A percentile compares a stretch with the other conserved stretches of the same genome.
Evolutionary conservation across 345 rosid species (phyloP).

Genomic region (Gossypium herbaceum): DNA sequence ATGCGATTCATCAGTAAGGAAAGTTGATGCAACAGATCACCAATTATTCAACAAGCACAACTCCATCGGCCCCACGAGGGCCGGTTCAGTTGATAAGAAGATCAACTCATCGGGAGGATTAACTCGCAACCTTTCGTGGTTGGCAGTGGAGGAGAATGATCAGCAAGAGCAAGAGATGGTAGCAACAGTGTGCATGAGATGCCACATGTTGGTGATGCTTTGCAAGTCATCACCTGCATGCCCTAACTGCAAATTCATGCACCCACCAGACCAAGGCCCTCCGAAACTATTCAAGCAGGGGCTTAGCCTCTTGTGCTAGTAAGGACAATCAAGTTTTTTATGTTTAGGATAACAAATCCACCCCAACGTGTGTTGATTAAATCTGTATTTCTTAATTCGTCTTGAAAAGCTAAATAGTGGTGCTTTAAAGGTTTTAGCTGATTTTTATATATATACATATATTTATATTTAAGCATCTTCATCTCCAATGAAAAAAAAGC

Average conservation of each 20-base stretch:
- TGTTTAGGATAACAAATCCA: not conserved
- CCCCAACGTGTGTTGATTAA: not conserved
- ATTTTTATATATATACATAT: not conserved
- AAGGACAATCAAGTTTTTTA: not conserved
- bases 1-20: slow-evolving; percentile 35
- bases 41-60: slow-evolving; percentile 11
- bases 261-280: slow-evolving; percentile 52
- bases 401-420: slow-evolving; percentile 11
- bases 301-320: slow-evolving; percentile 56
- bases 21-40: slow-evolving; percentile 5
- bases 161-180: slow-evolving; percentile 57
- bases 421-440: slow-evolving; percentile 1
- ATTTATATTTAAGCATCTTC: slow-evolving; percentile 1
- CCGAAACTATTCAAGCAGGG: slow-evolving; percentile 44
- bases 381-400: not conserved
- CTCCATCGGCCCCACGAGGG: slow-evolving; percentile 15
- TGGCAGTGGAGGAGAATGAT: slow-evolving; percentile 31
- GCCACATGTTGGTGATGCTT: slow-evolving; percentile 88
- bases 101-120: slow-evolving; percentile 17
- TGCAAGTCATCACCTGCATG: slow-evolving; percentile 69
- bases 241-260: slow-evolving; percentile 93
- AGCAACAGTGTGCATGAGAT: slow-evolving; percentile 64
- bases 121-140: slow-evolving; percentile 45
- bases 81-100: slow-evolving; percentile 16
- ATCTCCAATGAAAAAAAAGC: slow-evolving; percentile 9